A percentile compares a stretch with the other conserved stretches of the same genome.
Evolutionary conservation across 139 green algal species (phyloP).

Genomic region (Gonium pectorale): DNA sequence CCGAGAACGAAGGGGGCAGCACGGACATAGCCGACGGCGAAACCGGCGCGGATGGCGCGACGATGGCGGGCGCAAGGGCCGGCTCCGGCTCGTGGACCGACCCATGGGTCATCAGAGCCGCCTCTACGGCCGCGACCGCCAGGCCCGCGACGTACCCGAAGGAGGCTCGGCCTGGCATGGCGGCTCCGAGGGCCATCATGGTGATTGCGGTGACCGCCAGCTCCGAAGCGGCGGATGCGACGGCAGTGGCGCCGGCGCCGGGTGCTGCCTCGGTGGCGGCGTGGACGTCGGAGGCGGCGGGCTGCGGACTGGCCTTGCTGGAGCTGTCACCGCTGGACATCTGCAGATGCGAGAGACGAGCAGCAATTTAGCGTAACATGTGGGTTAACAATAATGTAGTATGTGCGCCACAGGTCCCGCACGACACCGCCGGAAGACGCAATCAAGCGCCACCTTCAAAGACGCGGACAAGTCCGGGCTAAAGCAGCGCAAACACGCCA

Average conservation of each 20-base stretch:
- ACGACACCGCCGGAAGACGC: too few species aligned
- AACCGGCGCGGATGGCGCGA: too few species aligned
- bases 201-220: background rate
- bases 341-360: background rate
- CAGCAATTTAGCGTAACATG: background rate
- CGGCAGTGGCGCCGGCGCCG: background rate
- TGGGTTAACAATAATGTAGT: background rate
- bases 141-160: slow-evolving; percentile 29
- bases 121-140: background rate
- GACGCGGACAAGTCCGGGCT: background rate
- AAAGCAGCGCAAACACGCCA: too few species aligned
- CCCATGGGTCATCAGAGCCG: background rate
- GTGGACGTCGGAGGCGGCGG: background rate
- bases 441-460: background rate
- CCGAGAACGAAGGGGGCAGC: too few species aligned
- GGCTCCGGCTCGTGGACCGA: background rate
- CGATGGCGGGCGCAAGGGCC: background rate
- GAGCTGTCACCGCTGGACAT: background rate
- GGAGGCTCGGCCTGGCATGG: background rate
- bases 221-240: background rate
- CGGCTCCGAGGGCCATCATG: background rate
- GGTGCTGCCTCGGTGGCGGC: background rate
- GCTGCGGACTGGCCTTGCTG: background rate
- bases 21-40: too few species aligned
- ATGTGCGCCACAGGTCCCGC: background rate